Evolutionary conservation across 1,284 basidiomycete species (phyloP), one percentile per base, ranked within the genome.

Genomic region (Exobasidium cylindrosporum): DNA sequence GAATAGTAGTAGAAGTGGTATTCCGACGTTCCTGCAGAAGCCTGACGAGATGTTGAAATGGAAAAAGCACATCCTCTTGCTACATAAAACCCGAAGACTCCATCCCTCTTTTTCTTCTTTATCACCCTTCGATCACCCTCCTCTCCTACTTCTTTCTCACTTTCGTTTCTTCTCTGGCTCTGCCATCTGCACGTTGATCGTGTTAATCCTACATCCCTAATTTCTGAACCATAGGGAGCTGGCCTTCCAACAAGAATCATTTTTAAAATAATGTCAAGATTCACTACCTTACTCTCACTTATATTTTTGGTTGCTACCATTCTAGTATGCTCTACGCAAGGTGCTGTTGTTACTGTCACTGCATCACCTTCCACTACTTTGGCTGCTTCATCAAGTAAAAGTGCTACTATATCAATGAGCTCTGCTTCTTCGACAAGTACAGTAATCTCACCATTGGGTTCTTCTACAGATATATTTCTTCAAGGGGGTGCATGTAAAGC

Each of bases 381-480:
- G 23, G n/a, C 10, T 43, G 10, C 35, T 10, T 10, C n/a, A 10
- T 47, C 46, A 24, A 21, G 17, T 7, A 24, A 13, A 5, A 4
- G 21, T 28, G 14, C n/a, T 3, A 4, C 47, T 4, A 21, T 24
- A 3, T 7, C 47, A 4, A 14, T 13, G 4, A 6, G 21, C 14
- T 50, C 47, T 28, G 26, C 47, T 4, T 24, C 26, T 7, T 28
- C 47, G 26, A 21, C 17, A 24, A 14, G 26, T 6, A 44, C 53
- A 32, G 30, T 21, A 14, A 23, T 55, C 3, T 40, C 53, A 44
- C 53, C 53, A 3, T 29, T 55, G 5, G 53, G 53, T 5, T 55
- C 53, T 4, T 13, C 53, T 4, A 55, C 53, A 23, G 83, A 86
- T 55, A 87, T 61, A 23, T 62, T 62, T 50, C 4, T 6, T 17